Conservation (phyloP, 768 basidiomycete genomes). For the Russula earlei region DNA sequence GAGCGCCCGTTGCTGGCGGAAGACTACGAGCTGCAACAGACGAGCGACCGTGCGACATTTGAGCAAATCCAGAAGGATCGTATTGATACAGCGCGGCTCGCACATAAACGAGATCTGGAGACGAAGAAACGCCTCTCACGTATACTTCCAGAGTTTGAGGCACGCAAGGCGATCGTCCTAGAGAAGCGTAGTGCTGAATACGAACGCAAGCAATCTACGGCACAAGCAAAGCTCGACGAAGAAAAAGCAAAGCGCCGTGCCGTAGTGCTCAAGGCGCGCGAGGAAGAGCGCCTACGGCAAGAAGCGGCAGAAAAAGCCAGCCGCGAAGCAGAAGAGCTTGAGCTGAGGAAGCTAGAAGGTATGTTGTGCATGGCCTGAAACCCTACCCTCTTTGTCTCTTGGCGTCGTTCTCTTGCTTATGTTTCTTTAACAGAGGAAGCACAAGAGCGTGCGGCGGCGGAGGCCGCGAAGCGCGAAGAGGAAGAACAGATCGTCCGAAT, state of each 20-base stretch:
- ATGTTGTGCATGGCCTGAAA: slow-evolving; percentile 20
- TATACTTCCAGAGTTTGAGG: slow-evolving; percentile 62
- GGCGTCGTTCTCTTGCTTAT: too few species aligned
- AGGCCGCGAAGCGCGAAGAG: slow-evolving; percentile 42
- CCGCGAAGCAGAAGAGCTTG: slow-evolving; percentile 35
- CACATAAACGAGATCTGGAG: slow-evolving; percentile 58
- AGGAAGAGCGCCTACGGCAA: slow-evolving; percentile 39
- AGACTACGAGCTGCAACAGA: slow-evolving; percentile 84
- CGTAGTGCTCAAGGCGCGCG: slow-evolving; percentile 46
- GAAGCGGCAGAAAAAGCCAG: slow-evolving; percentile 34
- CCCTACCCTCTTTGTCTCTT: neutral
- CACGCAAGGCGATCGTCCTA: slow-evolving; percentile 43
- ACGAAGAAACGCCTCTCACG: slow-evolving; percentile 67
- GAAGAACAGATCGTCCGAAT: slow-evolving; percentile 45
- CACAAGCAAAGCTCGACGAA: slow-evolving; percentile 63
- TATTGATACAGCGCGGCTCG: slow-evolving; percentile 41
- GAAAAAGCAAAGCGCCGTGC: slow-evolving; percentile 71
- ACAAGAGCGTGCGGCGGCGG: slow-evolving; percentile 24
- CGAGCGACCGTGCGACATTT: slow-evolving; percentile 61
- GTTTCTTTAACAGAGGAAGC: slow-evolving; percentile 24
- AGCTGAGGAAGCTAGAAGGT: slow-evolving; percentile 44
- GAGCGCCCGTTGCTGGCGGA: slow-evolving; percentile 76
- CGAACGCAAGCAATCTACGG: slow-evolving; percentile 44
- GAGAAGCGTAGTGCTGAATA: slow-evolving; percentile 58
- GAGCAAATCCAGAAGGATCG: slow-evolving; percentile 49